A percentile compares a stretch with the other conserved stretches of the same genome.
Conservation (phyloP, 2,329 filamentous ascomycete genomes). For the Hypoxylon sp. region DNA sequence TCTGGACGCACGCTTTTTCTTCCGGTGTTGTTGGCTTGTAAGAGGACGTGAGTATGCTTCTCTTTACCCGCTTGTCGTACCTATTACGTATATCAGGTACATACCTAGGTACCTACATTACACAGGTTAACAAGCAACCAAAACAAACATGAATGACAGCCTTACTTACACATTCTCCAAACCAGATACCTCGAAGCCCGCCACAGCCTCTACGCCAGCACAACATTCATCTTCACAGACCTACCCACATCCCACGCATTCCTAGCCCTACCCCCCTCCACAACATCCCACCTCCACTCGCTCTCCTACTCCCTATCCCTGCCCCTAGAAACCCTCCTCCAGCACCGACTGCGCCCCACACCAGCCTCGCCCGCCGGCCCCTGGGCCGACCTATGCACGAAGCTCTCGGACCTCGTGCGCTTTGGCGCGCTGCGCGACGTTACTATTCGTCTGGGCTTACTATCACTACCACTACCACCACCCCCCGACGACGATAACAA, state of each 20-base stretch:
- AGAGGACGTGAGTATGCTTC: constrained; percentile 29
- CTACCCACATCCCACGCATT: constrained; percentile 31
- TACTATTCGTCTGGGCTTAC: constrained; percentile 34
- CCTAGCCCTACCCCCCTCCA: constrained; percentile 16
- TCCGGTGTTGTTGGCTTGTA: constrained; percentile 33
- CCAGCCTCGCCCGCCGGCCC: constrained; percentile 2
- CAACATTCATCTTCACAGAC: constrained; percentile 36
- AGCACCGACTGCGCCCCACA: constrained; percentile 9
- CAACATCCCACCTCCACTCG: constrained; percentile 22
- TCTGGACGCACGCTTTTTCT: constrained; percentile 29
- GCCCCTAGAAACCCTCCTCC: constrained; percentile 33
- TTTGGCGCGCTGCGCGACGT: constrained; percentile 32
- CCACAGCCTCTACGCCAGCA: constrained; percentile 29
- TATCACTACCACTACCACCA: background rate
- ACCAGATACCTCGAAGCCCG: constrained; percentile 34
- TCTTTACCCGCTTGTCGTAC: no score
- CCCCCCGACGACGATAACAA: background rate
- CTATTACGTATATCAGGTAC: no score
- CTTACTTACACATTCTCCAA: background rate
- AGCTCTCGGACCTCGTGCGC: constrained; percentile 36
- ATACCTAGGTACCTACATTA: no score
- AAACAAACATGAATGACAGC: no score
- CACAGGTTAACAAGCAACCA: no score
- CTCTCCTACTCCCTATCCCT: constrained; percentile 35
- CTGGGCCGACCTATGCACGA: constrained; percentile 36